Percentiles rank a stretch among this genome's conserved stretches.
phyloP scores from a whole-genome alignment of 805 yeast genomes.

The Wickerhamia fluorescens region DNA sequence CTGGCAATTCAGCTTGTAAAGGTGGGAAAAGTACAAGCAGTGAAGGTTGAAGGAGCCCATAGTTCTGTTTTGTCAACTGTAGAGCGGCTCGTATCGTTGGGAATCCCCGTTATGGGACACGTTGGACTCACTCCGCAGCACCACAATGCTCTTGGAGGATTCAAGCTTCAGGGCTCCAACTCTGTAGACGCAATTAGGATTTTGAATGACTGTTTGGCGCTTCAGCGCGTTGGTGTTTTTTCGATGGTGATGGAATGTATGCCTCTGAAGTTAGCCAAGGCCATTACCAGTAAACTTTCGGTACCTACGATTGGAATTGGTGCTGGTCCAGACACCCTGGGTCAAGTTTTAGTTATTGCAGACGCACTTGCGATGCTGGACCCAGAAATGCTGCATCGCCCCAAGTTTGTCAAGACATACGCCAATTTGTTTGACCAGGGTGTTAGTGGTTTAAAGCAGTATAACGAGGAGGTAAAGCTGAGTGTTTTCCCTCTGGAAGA shows the following conservation, averaged over 20 bases:
- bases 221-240: conserved; percentile 75
- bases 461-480: conserved; percentile 51
- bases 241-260: conserved; percentile 77
- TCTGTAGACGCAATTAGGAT: conserved; percentile 47
- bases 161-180: conserved; percentile 74
- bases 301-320: conserved; percentile 95
- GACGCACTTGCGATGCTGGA: conserved; percentile 77
- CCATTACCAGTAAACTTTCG: conserved; percentile 49
- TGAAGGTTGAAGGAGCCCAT: conserved; percentile 80
- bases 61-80: conserved; percentile 49
- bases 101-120: conserved; percentile 89
- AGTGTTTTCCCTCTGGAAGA: conserved; percentile 54
- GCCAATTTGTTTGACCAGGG: conserved; percentile 43
- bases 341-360: conserved; percentile 84
- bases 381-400: conserved; percentile 37
- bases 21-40: conserved; percentile 55
- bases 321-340: conserved; percentile 78
- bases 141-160: conserved; percentile 74
- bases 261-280: conserved; percentile 63
- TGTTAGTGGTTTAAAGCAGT: conserved; percentile 44
- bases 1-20: conserved; percentile 50
- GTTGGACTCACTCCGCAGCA: conserved; percentile 91
- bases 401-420: conserved; percentile 73
- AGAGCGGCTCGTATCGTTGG: conserved; percentile 49
- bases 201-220: conserved; percentile 56